Conservation (phyloP, 148 eudicot species). For the Cornus kousa region DNA sequence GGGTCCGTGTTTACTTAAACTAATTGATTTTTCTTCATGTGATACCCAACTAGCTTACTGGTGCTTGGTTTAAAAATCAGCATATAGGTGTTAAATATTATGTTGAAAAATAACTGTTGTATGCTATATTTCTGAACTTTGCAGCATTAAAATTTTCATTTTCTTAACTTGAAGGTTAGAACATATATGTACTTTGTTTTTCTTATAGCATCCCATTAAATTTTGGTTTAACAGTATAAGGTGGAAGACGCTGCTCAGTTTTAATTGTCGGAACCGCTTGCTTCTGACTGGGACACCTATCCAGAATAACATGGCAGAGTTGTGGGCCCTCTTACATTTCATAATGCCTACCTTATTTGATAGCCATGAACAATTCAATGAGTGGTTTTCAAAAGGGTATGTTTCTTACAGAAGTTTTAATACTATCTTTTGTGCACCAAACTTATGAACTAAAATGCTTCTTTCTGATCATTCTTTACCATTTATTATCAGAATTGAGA, state of each 20-base stretch:
- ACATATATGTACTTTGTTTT: background rate
- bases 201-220: slow-evolving; percentile 3
- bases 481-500: slow-evolving; percentile 68
- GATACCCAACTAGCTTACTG: no score
- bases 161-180: background rate
- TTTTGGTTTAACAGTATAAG: slow-evolving; percentile 68
- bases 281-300: slow-evolving; percentile 95
- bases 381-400: slow-evolving; percentile 99
- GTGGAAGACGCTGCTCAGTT: slow-evolving; percentile 97
- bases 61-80: no score
- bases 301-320: slow-evolving; percentile 99
- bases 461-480: slow-evolving; percentile 26
- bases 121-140: background rate
- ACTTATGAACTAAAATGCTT: background rate
- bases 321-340: slow-evolving; percentile 96
- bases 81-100: no score
- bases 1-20: no score
- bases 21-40: no score
- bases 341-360: slow-evolving; percentile 98
- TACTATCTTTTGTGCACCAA: background rate
- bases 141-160: background rate
- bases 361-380: slow-evolving; percentile 97
- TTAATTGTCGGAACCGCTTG: slow-evolving; percentile 96
- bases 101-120: no score
- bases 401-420: slow-evolving; percentile 13